Evolutionary conservation across 2,329 filamentous ascomycete species (phyloP).

Genomic region (Neoarthrinium moseri): DNA sequence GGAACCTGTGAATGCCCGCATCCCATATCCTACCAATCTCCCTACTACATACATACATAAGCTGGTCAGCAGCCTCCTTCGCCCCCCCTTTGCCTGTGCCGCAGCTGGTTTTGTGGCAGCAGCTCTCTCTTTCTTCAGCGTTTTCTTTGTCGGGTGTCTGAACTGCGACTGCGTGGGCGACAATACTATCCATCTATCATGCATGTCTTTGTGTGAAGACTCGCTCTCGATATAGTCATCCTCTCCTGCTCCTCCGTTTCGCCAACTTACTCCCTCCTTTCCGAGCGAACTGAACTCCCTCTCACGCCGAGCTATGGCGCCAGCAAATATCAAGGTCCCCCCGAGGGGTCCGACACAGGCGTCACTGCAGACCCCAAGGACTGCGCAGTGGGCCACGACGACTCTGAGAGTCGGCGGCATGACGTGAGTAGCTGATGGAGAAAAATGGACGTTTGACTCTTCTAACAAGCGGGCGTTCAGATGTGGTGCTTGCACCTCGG

Average conservation of each 20-base stretch:
- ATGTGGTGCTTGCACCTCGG: constrained; percentile 91
- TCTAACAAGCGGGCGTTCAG: constrained; percentile 37
- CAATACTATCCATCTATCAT: constrained; percentile 7
- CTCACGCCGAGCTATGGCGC: constrained; percentile 43
- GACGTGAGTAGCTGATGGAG: constrained; percentile 69
- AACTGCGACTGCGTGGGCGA: too few species aligned
- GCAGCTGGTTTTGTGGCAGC: too few species aligned
- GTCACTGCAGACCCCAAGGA: constrained; percentile 33
- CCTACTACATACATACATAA: too few species aligned
- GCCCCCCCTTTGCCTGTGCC: too few species aligned
- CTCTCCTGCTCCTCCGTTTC: background rate
- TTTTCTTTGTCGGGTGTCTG: too few species aligned
- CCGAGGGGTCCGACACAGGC: constrained; percentile 30
- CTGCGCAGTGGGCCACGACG: constrained; percentile 78
- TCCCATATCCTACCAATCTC: too few species aligned
- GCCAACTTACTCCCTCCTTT: background rate
- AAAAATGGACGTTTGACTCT: too few species aligned
- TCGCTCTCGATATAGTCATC: constrained; percentile 1
- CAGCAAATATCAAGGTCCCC: constrained; percentile 47
- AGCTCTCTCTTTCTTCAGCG: too few species aligned
- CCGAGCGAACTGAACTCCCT: background rate
- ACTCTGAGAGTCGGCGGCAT: constrained; percentile 89
- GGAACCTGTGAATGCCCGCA: too few species aligned
- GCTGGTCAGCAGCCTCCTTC: too few species aligned
- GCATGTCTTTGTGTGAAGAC: constrained; percentile 7